Evolutionary conservation across 2,329 filamentous ascomycete species (phyloP), one percentile per base, ranked within the genome.

Genomic region (Trichoderma guizhouense): DNA sequence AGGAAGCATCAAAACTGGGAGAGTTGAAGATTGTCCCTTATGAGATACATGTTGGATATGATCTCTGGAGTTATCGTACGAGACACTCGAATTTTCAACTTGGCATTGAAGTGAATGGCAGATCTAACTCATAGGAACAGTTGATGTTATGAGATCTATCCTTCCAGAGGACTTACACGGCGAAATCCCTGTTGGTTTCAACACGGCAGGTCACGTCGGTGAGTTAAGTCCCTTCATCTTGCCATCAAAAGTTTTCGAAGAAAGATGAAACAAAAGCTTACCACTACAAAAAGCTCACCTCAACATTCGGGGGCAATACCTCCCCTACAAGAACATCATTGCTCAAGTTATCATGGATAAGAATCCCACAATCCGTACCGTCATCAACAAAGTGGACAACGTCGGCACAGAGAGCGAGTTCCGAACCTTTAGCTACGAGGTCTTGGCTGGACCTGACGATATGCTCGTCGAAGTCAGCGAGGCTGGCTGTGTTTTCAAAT

Each of bases 301-400:
- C 72, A 99, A 99, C 81, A 90, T 99, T 36, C 90, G 93, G 65
- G 90, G 93, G 24, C 88, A 91, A 74, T 98, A 94, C 78, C 84
- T 94, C 12, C 93, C 93, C 0, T 97, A 97, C 85, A 97, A 96
- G 81, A 81, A 92, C 75, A 80, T 98, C 55, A 95, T 98, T 64
- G 96, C 92, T 0, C 86, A 95, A 77, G 91, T 98, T 3, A 84
- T 99, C 24, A 84, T 94, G 67, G 96, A 98, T 84, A 99, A 99
- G 84, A 97, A 97, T 82, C 87, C 90, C 11, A 84, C 84, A 60
- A 89, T 98, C 73, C 87, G 86, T 72, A 99, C 96, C 0, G 95
- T 99, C 76, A 98, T 99, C 83, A 98, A 98, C 86, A 99, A 99
- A 82, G 88, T 92, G 57, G 92, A 97, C 81, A 91, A 93, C 73